Evolutionary conservation across 116 monocot genomes (phyloP), one percentile per base, ranked within the genome.

Genomic region (Cymodocea nodosa): DNA sequence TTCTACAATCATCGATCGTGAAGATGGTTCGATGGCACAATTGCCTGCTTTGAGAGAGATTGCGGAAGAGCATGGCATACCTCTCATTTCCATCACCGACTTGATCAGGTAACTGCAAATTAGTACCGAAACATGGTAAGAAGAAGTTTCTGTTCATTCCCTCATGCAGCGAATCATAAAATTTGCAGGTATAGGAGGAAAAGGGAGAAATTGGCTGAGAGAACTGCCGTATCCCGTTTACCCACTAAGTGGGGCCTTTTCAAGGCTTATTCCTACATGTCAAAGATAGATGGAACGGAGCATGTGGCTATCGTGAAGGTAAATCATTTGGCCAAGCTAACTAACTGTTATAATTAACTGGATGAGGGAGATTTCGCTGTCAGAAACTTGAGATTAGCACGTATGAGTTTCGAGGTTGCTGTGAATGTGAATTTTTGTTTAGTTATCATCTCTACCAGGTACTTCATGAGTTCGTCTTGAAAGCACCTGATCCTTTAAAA

Each of bases 281-380:
- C 92, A 25, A 80, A 81, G 68, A 73, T 92, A 40, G 92, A 92
- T 75, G 92, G 87, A 51, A 92, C 79, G 1, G 92, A 92, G 65
- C 92, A 92, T 70, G 78, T 92, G 74, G 92, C 87, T 55, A 70
- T 92, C 55, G 92, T 83, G 3, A 92, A 92, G 85, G 92, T 92
- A 12, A 44, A 44, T 44, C 44, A 10, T 10, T 10, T 44, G 1
- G 8, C 12, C 8, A 10, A 8, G 8, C 12, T 44, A 44, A 44
- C n/a, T 44, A 1, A 12, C 44, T 44, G 11, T n/a, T n/a, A n/a
- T 10, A 44, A 1, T 44, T 44, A 8, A 44, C 8, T 44, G 5
- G 44, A 44, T 7, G 44, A 44, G 44, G 44, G 12, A 44, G 12
- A 8, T 44, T 44, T 44, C 8, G 9, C 12, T 44, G 9, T 44